Evolutionary conservation across 352 stramenopile genomes (phyloP).

Genomic region (Peronospora belbahrii): DNA sequence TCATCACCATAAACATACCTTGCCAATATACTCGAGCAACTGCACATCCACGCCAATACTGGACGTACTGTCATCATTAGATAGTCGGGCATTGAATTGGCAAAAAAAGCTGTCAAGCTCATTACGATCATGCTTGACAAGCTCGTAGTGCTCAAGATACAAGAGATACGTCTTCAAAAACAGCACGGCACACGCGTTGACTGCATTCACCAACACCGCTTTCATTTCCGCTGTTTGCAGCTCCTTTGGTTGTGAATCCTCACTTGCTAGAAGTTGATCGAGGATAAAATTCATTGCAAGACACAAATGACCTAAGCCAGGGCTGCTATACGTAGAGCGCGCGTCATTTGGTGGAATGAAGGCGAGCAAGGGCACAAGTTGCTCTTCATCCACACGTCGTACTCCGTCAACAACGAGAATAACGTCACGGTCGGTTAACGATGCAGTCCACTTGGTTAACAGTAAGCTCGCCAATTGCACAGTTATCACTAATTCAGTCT

Average conservation of each 20-base stretch:
- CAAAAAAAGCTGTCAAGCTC: constrained; percentile 39
- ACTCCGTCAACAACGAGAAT: constrained; percentile 40
- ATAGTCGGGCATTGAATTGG: constrained; percentile 23
- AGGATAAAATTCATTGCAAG: constrained; percentile 61
- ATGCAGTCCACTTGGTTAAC: constrained; percentile 48
- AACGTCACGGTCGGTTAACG: constrained; percentile 27
- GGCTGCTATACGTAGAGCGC: constrained; percentile 36
- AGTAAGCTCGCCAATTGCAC: constrained; percentile 36
- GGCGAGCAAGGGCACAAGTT: constrained; percentile 43
- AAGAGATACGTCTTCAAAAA: constrained; percentile 64
- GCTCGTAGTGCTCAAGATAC: constrained; percentile 40
- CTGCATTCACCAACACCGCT: constrained; percentile 23
- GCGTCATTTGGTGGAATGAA: constrained; percentile 41
- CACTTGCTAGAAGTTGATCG: constrained; percentile 31
- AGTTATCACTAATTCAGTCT: constrained; percentile 37
- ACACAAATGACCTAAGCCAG: constrained; percentile 46
- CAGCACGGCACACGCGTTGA: constrained; percentile 47
- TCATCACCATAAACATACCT: constrained; percentile 14
- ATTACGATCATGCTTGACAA: constrained; percentile 25
- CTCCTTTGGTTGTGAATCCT: constrained; percentile 4
- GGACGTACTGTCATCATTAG: neutral
- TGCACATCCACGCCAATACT: constrained; percentile 12
- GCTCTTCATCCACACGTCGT: constrained; percentile 48
- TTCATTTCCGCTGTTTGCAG: neutral
- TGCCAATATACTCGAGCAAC: constrained; percentile 21